A percentile compares a stretch with the other conserved stretches of the same genome.
Conservation (phyloP, 2,329 filamentous ascomycete genomes). For the Neurospora crassa region DNA sequence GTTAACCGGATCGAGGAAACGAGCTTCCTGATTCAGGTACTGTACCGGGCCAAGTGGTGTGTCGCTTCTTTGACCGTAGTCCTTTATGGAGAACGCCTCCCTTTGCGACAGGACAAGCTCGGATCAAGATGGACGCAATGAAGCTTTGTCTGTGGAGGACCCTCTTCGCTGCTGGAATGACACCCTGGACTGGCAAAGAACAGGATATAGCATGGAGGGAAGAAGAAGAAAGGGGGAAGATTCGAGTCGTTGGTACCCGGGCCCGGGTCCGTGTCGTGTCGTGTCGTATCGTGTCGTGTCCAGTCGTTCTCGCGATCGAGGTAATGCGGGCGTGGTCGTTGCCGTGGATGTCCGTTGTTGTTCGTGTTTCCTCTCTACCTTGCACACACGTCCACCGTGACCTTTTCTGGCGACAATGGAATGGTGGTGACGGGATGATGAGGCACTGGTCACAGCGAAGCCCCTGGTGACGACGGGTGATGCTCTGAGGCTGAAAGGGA, state of each 20-base stretch:
- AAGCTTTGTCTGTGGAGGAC: neutral
- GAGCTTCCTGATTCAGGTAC: neutral
- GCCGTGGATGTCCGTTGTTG: neutral
- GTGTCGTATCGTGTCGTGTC: neutral
- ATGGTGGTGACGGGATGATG: neutral
- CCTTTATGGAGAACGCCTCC: neutral
- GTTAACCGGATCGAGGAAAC: neutral
- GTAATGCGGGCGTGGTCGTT: neutral
- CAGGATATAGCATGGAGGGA: neutral
- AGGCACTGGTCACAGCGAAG: neutral
- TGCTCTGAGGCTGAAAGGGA: neutral
- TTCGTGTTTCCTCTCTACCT: neutral
- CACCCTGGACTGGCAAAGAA: neutral
- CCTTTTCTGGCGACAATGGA: neutral
- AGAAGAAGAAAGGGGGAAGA: neutral
- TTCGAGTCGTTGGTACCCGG: neutral
- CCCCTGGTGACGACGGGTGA: neutral
- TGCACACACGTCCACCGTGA: neutral
- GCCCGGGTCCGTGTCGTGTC: neutral
- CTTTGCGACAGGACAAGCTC: neutral
- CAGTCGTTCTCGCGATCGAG: neutral
- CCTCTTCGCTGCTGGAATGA: neutral
- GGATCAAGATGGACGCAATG: neutral
- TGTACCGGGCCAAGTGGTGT: neutral
- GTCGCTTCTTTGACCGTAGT: neutral